Conservation (phyloP, 805 yeast species). For the Lachancea quebecensis region DNA sequence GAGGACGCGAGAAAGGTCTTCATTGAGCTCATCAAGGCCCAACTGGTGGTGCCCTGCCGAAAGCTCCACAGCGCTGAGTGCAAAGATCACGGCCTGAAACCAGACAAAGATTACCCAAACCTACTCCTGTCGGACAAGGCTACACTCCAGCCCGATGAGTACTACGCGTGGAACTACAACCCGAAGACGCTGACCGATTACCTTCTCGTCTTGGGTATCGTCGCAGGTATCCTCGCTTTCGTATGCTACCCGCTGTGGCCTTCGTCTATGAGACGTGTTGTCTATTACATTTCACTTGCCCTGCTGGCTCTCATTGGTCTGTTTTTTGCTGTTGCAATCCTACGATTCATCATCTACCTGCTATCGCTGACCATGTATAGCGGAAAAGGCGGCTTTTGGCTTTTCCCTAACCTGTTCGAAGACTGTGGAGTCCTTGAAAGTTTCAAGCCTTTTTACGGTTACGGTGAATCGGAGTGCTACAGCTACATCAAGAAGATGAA, state of each 20-base stretch:
- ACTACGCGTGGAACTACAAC: constrained; percentile 77
- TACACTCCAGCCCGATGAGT: constrained; percentile 53
- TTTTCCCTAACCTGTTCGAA: constrained; percentile 91
- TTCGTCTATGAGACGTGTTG: constrained; percentile 74
- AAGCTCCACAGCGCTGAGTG: constrained; percentile 68
- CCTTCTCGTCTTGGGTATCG: constrained; percentile 34
- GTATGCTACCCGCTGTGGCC: constrained; percentile 96
- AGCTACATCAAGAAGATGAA: constrained; percentile 28
- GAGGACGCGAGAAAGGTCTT: constrained; percentile 57
- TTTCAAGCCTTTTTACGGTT: constrained; percentile 82
- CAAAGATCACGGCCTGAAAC: constrained; percentile 52
- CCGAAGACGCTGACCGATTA: constrained; percentile 50
- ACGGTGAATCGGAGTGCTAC: constrained; percentile 47
- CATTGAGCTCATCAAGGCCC: constrained; percentile 61
- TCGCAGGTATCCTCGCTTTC: constrained; percentile 60
- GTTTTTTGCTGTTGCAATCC: constrained; percentile 71
- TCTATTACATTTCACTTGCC: constrained; percentile 81
- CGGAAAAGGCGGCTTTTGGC: constrained; percentile 78
- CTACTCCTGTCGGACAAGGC: constrained; percentile 52
- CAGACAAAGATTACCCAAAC: constrained; percentile 59
- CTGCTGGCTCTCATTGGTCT: constrained; percentile 64
- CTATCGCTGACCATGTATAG: constrained; percentile 28
- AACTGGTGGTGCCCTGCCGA: constrained; percentile 66
- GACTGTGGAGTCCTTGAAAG: constrained; percentile 93
- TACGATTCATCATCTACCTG: constrained; percentile 64